These are phyloP conservation scores for Colletotrichum sp. DNA, from an alignment of 2,329 filamentous ascomycete genomes.

Conservation along the genomic window DNA sequence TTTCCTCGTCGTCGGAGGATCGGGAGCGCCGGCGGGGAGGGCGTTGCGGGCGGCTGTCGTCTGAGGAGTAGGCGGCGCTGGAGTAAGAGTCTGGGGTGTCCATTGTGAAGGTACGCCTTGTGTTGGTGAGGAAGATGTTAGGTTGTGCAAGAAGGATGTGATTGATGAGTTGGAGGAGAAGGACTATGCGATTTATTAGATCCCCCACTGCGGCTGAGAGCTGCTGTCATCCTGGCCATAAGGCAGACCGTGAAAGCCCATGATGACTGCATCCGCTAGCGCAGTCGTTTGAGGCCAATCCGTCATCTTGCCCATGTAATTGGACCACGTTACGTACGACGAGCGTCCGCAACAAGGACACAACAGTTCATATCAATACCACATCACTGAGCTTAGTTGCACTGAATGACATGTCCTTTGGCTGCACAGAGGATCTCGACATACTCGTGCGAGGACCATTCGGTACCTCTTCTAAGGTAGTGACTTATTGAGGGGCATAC, in stretches of 20 bases:
- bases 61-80: not conserved
- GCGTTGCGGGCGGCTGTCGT: not conserved
- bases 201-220: not conserved
- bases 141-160: not conserved
- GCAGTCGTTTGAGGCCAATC: not conserved
- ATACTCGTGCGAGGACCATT: fast-evolving
- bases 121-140: not conserved
- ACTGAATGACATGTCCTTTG: not conserved
- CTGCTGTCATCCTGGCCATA: not conserved
- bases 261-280: not conserved
- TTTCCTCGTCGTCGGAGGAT: not conserved
- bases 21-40: not conserved
- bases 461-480: not conserved
- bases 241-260: not conserved
- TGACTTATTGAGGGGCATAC: fast-evolving
- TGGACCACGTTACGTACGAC: not conserved
- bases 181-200: not conserved
- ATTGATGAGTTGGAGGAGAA: not conserved
- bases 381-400: not conserved
- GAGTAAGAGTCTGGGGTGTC: not conserved
- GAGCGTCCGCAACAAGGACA: not conserved
- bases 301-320: not conserved
- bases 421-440: not conserved
- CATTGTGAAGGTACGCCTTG: not conserved
- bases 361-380: not conserved